Base-by-base conservation (phyloP, 345 rosid genomes). In the Heritiera fomes region DNA sequence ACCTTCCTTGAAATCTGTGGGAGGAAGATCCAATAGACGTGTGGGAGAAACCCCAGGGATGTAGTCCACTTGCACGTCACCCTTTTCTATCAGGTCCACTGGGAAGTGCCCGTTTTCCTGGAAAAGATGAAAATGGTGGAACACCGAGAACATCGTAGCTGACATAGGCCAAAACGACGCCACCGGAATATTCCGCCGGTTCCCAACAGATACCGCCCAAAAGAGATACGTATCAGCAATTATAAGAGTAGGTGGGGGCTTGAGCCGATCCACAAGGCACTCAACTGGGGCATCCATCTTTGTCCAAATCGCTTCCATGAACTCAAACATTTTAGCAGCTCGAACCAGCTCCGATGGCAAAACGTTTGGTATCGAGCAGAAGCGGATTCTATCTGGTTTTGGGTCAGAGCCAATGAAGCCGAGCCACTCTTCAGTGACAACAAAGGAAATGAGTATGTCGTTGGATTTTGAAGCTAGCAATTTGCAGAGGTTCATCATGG, bases 161-260 rank as follows among this genome's bases (percentile, higher is more conserved):
- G 90, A 80, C 84, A 84, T 59, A 7, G 86, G 80, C 80, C 86
- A 88, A 23, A 86, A 76, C 2, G 83, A 62, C 3, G 86, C 88
- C 34, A 86, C 87, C 30, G 86, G 90, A 53, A 85, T 82, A 30
- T 82, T 84, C 75, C 85, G 80, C 28, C 82, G 79, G 47, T 81
- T 88, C 8, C 84, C 90, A 6, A 73, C 49, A 5, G 49, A 38
- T 4, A 82, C 78, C 1, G 79, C 87, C 88, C 87, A 84, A 8
- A 50, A 52, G n/a, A 86, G 76, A 56, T 74, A 72, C 7, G 62
- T 78, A 46, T 88, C 89, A 0, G 79, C 86, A 18, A 88, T 62
- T 12, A 88, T 77, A 5, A 71, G 68, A 43, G 77, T 77, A 45
- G 75, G 73, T 1, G 84, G 84, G 9, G 77, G 81, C 4, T 82